Conservation (phyloP, 495 filamentous ascomycete species). For the Penicillium lividum region DNA sequence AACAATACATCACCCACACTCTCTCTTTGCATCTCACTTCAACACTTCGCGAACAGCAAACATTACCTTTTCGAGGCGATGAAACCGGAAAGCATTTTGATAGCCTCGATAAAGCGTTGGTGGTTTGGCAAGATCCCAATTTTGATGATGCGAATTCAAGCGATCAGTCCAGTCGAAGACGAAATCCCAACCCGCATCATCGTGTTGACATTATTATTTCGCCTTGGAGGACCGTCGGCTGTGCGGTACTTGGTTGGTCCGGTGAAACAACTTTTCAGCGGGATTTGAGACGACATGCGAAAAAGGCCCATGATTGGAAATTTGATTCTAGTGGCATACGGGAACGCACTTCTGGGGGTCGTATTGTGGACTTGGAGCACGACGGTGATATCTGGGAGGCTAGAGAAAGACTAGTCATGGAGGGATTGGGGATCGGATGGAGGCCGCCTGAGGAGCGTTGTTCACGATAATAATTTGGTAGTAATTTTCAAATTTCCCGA, state of each 20-base stretch:
- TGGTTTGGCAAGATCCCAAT: conserved; percentile 87
- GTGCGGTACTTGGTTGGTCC: conserved; percentile 85
- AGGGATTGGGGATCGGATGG: conserved; percentile 73
- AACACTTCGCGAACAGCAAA: conserved; percentile 69
- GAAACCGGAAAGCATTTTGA: conserved; percentile 59
- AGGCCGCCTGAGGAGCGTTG: conserved; percentile 73
- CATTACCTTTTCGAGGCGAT: conserved; percentile 55
- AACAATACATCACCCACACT: conserved; percentile 78
- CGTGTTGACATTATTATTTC: conserved; percentile 92
- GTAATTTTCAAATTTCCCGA: too few relatives aligned
- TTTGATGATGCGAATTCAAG: conserved; percentile 26
- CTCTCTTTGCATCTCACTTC: conserved; percentile 66
- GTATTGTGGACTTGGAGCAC: conserved; percentile 64
- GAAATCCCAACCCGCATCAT: conserved; percentile 71
- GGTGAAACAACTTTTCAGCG: conserved; percentile 88
- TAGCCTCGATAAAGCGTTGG: conserved; percentile 83
- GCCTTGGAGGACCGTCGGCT: conserved; percentile 85
- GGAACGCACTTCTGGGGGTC: conserved; percentile 60
- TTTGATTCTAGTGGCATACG: conserved; percentile 90
- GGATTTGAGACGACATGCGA: conserved; percentile 79
- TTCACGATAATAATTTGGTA: conserved; percentile 52
- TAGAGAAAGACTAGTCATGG: conserved; percentile 80
- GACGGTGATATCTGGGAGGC: conserved; percentile 60
- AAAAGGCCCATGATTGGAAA: conserved; percentile 70
- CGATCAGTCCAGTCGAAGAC: conserved; percentile 2